These are phyloP conservation scores for Populus hybrid DNA, from an alignment of 441 rosid species.

Conservation along the genomic window DNA sequence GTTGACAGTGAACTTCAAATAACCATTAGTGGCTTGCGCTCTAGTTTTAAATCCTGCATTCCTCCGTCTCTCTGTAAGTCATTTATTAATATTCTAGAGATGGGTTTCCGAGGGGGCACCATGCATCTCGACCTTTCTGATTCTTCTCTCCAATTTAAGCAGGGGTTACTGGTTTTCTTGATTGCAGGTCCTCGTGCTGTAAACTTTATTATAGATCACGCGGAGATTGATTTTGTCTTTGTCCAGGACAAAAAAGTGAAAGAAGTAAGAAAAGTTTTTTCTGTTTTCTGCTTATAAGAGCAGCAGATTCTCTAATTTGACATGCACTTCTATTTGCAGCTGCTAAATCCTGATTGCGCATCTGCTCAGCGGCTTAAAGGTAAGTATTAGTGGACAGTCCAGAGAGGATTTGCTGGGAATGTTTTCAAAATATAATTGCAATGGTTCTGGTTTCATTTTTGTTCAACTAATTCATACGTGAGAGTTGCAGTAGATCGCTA, in stretches of 20 bases:
- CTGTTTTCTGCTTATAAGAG: background rate
- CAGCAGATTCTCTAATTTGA: constrained; percentile 4
- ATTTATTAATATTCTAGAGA: background rate
- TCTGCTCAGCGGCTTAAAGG: constrained; percentile 62
- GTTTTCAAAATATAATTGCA: background rate
- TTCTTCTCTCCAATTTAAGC: background rate
- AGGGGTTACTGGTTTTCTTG: constrained; percentile 15
- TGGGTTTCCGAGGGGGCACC: background rate
- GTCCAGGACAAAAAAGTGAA: constrained; percentile 74
- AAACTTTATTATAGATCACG: constrained; percentile 76
- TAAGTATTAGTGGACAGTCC: constrained; percentile 20
- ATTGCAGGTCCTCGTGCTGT: constrained; percentile 82
- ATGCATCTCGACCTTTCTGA: background rate
- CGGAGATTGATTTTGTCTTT: constrained; percentile 75
- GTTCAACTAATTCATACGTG: background rate
- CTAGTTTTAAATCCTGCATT: background rate
- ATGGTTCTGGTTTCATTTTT: background rate
- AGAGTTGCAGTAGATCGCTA: background rate
- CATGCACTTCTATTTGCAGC: constrained; percentile 37
- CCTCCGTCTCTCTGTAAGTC: background rate
- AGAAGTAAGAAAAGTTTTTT: constrained; percentile 44
- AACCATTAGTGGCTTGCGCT: background rate
- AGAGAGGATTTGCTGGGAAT: constrained; percentile 2
- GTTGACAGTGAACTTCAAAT: background rate
- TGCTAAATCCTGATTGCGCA: constrained; percentile 50